A percentile compares a stretch with the other conserved stretches of the same genome.
These are phyloP conservation scores for Pinus tabuliformis DNA, from an alignment of 75 land plant genomes.

Conservation along the genomic window DNA sequence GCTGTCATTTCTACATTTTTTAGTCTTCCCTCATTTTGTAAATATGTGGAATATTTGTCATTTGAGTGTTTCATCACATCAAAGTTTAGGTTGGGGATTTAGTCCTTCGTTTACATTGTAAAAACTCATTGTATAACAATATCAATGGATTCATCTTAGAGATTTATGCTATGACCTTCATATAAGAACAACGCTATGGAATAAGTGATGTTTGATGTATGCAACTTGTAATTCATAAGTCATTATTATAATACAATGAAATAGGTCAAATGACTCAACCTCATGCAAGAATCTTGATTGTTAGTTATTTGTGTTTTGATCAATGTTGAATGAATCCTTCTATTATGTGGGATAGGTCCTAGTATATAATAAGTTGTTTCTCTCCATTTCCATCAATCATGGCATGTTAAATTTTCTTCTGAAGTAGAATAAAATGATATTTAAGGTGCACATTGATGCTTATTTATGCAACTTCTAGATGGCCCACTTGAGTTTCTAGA, in stretches of 20 bases:
- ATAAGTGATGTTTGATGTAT: neutral
- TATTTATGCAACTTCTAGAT: too few species aligned
- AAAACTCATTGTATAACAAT: slow-evolving; percentile 68
- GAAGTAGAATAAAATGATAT: too few species aligned
- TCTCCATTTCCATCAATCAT: neutral
- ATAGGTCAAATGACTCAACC: neutral
- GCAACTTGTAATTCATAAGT: neutral
- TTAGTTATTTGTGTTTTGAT: neutral
- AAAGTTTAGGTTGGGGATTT: slow-evolving; percentile 1
- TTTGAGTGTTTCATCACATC: neutral
- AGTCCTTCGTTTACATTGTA: slow-evolving; percentile 14
- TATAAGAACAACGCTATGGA: slow-evolving; percentile 19
- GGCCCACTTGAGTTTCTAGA: neutral
- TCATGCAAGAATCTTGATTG: neutral
- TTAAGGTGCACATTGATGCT: too few species aligned
- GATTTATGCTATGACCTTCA: slow-evolving; percentile 46
- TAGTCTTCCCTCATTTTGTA: neutral
- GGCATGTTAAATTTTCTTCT: neutral
- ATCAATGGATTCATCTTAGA: slow-evolving; percentile 54
- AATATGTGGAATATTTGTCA: neutral
- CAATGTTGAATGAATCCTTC: slow-evolving; percentile 54
- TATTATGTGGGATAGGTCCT: slow-evolving; percentile 51
- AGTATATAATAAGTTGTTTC: slow-evolving; percentile 43
- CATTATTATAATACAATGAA: neutral
- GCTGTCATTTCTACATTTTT: slow-evolving; percentile 36